phyloP scores from a whole-genome alignment of 345 rosid genomes.

The Bruguiera parviflora region DNA sequence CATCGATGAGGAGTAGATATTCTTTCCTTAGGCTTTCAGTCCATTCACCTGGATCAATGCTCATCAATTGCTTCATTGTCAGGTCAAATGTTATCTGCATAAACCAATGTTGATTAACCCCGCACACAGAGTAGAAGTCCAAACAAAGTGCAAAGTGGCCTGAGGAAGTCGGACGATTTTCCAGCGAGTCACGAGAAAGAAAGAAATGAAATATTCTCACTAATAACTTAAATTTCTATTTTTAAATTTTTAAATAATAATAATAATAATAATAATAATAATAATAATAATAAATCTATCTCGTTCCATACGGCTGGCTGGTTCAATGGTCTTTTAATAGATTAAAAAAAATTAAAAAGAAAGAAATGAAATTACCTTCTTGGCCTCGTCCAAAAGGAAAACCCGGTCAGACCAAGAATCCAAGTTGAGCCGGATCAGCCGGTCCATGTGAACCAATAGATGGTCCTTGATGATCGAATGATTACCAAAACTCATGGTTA shows the following conservation, averaged over 20 bases:
- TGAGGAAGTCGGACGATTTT: slow-evolving; percentile 4
- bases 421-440: slow-evolving; percentile 81
- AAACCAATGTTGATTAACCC: neutral
- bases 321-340: too few species aligned
- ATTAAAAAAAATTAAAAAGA: too few species aligned
- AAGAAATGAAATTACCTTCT: slow-evolving; percentile 53
- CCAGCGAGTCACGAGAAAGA: slow-evolving; percentile 1
- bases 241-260: too few species aligned
- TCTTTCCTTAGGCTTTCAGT: slow-evolving; percentile 83
- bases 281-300: too few species aligned
- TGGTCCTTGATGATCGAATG: slow-evolving; percentile 68
- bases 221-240: too few species aligned
- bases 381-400: slow-evolving; percentile 94
- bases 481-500: slow-evolving; percentile 88
- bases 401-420: slow-evolving; percentile 82
- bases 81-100: slow-evolving; percentile 86
- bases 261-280: too few species aligned
- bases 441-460: slow-evolving; percentile 83
- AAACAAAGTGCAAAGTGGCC: neutral
- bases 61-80: slow-evolving; percentile 89
- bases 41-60: slow-evolving; percentile 93
- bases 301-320: too few species aligned
- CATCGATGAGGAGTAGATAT: slow-evolving; percentile 89
- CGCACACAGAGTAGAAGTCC: neutral
- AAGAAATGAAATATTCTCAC: too few species aligned